phyloP scores from a whole-genome alignment of 129 eudicot genomes.

The Flaveria robusta region DNA sequence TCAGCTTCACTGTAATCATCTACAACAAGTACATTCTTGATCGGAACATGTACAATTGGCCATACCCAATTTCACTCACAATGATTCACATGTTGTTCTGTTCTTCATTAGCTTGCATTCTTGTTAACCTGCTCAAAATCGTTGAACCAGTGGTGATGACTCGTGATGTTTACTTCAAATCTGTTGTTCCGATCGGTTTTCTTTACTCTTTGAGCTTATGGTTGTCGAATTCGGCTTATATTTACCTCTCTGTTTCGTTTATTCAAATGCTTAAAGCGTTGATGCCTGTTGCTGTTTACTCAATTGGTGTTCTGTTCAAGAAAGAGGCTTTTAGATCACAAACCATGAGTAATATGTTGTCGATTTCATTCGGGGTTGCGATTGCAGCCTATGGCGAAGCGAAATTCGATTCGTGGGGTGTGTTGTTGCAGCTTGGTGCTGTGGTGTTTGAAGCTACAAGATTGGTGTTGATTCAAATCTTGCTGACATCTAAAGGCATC shows the following conservation, averaged over 20 bases:
- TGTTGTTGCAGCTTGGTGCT: conserved; percentile 57
- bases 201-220: conserved; percentile 55
- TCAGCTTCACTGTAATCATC: conserved; percentile 59
- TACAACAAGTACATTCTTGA: conserved; percentile 83
- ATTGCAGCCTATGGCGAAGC: conserved; percentile 84
- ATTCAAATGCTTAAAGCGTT: conserved; percentile 74
- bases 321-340: conserved; percentile 48
- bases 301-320: conserved; percentile 44
- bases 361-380: conserved; percentile 69
- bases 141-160: conserved; percentile 54
- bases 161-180: conserved; percentile 44
- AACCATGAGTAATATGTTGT: conserved; percentile 55
- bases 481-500: conserved; percentile 56
- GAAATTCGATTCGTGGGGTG: conserved; percentile 52
- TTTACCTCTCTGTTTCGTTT: conserved; percentile 65
- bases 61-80: conserved; percentile 66
- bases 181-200: conserved; percentile 63
- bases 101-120: conserved; percentile 52
- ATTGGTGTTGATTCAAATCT: conserved; percentile 63
- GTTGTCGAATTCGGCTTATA: conserved; percentile 74
- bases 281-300: conserved; percentile 73
- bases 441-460: conserved; percentile 69
- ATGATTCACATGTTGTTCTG: conserved; percentile 76
- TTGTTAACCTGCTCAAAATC: conserved; percentile 38
- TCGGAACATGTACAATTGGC: conserved; percentile 63